phyloP scores from a whole-genome alignment of 257 asterid species.

The Osmanthus fragrans region DNA sequence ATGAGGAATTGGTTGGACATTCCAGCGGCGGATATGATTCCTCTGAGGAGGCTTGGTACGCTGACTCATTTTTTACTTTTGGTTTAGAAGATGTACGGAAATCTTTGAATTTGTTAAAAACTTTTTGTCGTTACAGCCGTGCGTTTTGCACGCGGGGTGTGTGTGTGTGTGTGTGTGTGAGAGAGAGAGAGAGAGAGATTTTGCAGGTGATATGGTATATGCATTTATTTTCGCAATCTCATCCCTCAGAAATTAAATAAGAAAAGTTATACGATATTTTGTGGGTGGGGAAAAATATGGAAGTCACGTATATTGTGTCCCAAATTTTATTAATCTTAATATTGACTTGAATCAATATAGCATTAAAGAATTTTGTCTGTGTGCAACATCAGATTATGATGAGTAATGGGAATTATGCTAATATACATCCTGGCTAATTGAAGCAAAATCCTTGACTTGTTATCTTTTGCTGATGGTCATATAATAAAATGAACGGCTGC shows the following conservation, averaged over 20 bases:
- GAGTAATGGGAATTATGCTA: neutral
- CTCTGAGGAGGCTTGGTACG: conserved; percentile 72
- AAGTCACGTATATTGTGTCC: neutral
- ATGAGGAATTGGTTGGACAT: conserved; percentile 55
- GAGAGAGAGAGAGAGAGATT: neutral
- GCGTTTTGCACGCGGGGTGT: neutral
- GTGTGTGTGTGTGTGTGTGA: neutral
- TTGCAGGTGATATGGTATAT: neutral
- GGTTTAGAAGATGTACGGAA: neutral
- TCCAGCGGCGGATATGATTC: conserved; percentile 56
- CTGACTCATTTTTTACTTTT: conserved; percentile 4
- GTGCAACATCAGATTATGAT: neutral
- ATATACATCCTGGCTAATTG: neutral
- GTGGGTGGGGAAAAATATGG: neutral
- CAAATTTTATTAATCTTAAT: neutral
- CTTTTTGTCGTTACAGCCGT: neutral
- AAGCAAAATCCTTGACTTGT: neutral
- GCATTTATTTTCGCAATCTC: neutral
- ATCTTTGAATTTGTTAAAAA: neutral
- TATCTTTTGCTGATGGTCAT: neutral
- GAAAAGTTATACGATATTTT: neutral
- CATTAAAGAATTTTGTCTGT: neutral
- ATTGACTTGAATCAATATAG: neutral
- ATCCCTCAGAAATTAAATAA: neutral
- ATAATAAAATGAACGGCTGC: neutral